Conservation (phyloP, 768 basidiomycete species). For the Piloderma croceum region DNA sequence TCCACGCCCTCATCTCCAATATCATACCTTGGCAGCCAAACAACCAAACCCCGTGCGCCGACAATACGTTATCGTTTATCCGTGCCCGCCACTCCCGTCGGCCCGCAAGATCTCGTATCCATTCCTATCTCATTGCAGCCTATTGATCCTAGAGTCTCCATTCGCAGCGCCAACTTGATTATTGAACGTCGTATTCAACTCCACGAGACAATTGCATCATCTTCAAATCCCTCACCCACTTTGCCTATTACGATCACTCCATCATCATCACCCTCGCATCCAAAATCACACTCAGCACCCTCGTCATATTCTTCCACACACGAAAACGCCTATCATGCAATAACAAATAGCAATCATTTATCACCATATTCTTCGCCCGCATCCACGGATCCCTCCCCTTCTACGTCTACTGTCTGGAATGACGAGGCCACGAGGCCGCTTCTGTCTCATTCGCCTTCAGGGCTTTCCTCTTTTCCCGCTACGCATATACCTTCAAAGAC, state of each 20-base stretch:
- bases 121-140: slow-evolving; percentile 60
- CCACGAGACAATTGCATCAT: slow-evolving; percentile 31
- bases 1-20: slow-evolving; percentile 30
- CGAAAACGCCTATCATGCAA: slow-evolving; percentile 31
- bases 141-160: slow-evolving; percentile 46
- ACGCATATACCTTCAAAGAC: slow-evolving; percentile 30
- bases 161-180: slow-evolving; percentile 59
- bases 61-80: slow-evolving; percentile 56
- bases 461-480: slow-evolving; percentile 9
- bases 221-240: slow-evolving; percentile 18
- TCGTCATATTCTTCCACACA: slow-evolving; percentile 15
- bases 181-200: slow-evolving; percentile 71
- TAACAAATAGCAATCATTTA: slow-evolving; percentile 15
- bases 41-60: slow-evolving; percentile 52
- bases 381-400: slow-evolving; percentile 21
- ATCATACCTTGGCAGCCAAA: slow-evolving; percentile 33
- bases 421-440: slow-evolving; percentile 10
- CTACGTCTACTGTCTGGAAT: slow-evolving; percentile 13
- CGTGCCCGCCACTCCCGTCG: slow-evolving; percentile 53
- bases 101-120: slow-evolving; percentile 68
- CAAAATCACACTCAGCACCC: slow-evolving; percentile 2
- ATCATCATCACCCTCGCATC: slow-evolving; percentile 13
- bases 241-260: slow-evolving; percentile 17
- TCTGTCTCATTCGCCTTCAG: slow-evolving; percentile 16
- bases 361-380: slow-evolving; percentile 12